Base-by-base conservation (phyloP, 768 basidiomycete genomes). In the Zangia roseola region DNA sequence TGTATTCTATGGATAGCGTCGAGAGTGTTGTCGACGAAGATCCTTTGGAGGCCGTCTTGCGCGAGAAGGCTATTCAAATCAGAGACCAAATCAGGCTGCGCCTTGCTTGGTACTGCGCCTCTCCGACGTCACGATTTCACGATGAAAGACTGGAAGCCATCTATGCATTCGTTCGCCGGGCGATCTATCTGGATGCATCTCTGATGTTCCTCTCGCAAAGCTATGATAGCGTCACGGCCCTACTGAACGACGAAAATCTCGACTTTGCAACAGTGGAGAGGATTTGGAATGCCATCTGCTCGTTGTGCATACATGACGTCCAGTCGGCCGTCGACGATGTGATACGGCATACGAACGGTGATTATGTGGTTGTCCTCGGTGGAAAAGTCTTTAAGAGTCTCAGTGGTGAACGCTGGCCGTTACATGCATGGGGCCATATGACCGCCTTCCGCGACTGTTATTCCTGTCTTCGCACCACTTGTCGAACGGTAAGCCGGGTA, bases 161-260 rank as follows among this genome's bases (percentile, higher is more conserved):
- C 43, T 57, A 57, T 45, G 69, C 73, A 21, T 72, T 63, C 45
- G 60, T 74, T 40, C 70, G 69, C 13, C 64, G 71, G 16, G 71
- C 64, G 19, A 59, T 74, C 25, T 71, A 65, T 50, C 68, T 61
- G 24, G 69, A 74, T 47, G 55, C 68, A 40, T 61, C 63, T 20
- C 66, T 74, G n/a, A 70, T 71, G 63, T 60, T 71, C 40, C 56
- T 67, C 31, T 63, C 71, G 3, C 69, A 71, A 45, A 64, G 53
- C 48, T 72, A 73, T 42, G 48, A 54, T 12, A 58, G 54, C 38
- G 68, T 66, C 36, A 50, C 51, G 53, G 54, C 56, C 12, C 49
- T 73, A 44, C 52, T 73, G 34, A 60, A 41, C 39, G 68, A 69
- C 37, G 28, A 58, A 12, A 47, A 55, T 12, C 56, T 72, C 25